A percentile compares a stretch with the other conserved stretches of the same genome.
Conservation (phyloP, 352 stramenopile species). For the Phytophthora palmivora region DNA sequence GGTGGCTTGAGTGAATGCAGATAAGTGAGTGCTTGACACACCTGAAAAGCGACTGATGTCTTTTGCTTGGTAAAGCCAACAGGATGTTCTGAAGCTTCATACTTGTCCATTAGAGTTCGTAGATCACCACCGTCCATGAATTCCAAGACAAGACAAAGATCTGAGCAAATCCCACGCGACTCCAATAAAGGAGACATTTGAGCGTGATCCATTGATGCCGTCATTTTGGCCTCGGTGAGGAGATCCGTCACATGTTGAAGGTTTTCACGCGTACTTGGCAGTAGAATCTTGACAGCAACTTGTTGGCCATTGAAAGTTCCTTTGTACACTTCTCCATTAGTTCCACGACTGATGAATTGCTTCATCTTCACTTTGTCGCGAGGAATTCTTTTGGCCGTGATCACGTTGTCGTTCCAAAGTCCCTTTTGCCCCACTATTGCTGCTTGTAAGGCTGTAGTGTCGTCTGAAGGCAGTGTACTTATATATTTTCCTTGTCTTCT, state of each 20-base stretch:
- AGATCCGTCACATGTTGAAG: constrained; percentile 37
- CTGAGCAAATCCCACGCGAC: constrained; percentile 38
- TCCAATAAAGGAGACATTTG: constrained; percentile 49
- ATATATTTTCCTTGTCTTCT: too few species aligned
- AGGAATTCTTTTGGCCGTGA: constrained; percentile 33
- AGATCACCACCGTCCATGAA: constrained; percentile 56
- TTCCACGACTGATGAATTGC: constrained; percentile 36
- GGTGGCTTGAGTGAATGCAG: constrained; percentile 23
- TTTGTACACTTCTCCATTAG: constrained; percentile 45
- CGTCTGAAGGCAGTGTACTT: too few species aligned
- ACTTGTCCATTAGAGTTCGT: constrained; percentile 34
- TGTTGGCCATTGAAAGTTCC: constrained; percentile 31
- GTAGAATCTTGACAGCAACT: constrained; percentile 47
- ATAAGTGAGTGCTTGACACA: constrained; percentile 38
- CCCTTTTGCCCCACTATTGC: background rate
- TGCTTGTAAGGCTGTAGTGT: too few species aligned
- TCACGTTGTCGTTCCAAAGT: constrained; percentile 38
- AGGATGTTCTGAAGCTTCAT: constrained; percentile 2
- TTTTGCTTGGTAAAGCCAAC: constrained; percentile 36
- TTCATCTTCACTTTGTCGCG: constrained; percentile 28
- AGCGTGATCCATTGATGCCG: constrained; percentile 35
- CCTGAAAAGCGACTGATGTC: constrained; percentile 30
- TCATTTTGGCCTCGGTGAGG: constrained; percentile 46
- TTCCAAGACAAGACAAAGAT: constrained; percentile 37
- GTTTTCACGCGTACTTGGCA: constrained; percentile 24